A percentile compares a stretch with the other conserved stretches of the same genome.
These are phyloP conservation scores for Domatiomyces catenatus DNA, from an alignment of 2,329 filamentous ascomycete species.

Conservation along the genomic window DNA sequence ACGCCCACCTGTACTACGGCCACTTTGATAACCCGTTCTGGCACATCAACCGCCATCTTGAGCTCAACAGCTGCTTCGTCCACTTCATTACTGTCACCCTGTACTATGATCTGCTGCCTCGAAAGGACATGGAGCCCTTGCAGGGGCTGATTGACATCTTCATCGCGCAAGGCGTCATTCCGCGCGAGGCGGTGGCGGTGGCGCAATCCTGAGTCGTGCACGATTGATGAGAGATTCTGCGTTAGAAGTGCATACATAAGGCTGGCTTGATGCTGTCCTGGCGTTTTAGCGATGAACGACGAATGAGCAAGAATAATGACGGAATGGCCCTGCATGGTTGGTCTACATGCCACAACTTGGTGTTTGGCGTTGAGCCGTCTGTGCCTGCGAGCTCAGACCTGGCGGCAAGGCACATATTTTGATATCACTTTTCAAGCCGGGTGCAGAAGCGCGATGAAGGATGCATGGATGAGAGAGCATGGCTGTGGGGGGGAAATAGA, in stretches of 20 bases:
- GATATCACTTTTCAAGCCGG: neutral
- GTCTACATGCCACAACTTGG: neutral
- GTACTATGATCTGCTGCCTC: constrained; percentile 67
- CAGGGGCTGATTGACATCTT: constrained; percentile 85
- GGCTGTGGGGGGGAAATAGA: neutral
- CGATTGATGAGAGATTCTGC: neutral
- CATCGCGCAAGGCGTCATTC: constrained; percentile 76
- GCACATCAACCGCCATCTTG: constrained; percentile 55
- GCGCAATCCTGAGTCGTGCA: neutral
- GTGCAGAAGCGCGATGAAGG: neutral
- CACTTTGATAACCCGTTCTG: constrained; percentile 79
- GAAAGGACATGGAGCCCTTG: constrained; percentile 89
- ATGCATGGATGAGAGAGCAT: neutral
- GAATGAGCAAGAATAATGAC: neutral
- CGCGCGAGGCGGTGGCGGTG: constrained; percentile 39
- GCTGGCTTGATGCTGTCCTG: neutral
- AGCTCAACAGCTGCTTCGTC: constrained; percentile 74
- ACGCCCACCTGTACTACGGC: constrained; percentile 93
- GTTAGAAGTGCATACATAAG: neutral
- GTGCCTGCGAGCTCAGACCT: neutral
- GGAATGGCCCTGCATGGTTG: neutral
- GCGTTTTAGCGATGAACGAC: neutral
- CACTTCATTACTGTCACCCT: constrained; percentile 71
- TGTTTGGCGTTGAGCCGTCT: neutral
- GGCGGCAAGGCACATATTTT: neutral